These are phyloP conservation scores for Pelagophyceae sp. DNA, from an alignment of 352 stramenopile genomes.

Conservation along the genomic window DNA sequence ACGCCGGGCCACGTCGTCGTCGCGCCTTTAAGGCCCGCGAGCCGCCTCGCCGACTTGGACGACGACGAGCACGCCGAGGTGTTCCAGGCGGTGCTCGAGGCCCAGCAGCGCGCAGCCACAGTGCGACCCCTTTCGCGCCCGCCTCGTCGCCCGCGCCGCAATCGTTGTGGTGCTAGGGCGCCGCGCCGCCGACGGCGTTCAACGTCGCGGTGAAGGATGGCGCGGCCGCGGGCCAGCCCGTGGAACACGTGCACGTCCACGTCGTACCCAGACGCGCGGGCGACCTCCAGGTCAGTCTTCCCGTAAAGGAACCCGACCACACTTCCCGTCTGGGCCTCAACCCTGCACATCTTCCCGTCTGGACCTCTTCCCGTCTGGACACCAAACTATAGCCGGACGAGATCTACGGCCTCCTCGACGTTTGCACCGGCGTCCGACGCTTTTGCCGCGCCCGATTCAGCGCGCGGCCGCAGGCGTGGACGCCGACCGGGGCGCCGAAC, in stretches of 20 bases:
- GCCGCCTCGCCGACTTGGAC: constrained; percentile 49
- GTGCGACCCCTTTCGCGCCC: too few relatives aligned
- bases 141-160: too few relatives aligned
- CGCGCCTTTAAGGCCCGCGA: constrained; percentile 52
- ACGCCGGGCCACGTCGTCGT: constrained; percentile 62
- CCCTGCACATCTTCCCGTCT: too few relatives aligned
- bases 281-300: constrained; percentile 73
- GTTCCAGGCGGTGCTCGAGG: constrained; percentile 49
- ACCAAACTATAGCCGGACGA: constrained; percentile 86
- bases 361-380: too few relatives aligned
- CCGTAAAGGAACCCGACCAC: too few relatives aligned
- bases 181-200: constrained; percentile 48
- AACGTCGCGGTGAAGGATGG: constrained; percentile 71
- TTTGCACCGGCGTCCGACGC: too few relatives aligned
- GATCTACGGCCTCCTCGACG: constrained; percentile 74
- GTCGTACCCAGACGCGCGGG: constrained; percentile 49
- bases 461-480: too few relatives aligned
- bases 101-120: constrained; percentile 47
- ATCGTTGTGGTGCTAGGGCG: too few relatives aligned
- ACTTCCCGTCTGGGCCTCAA: too few relatives aligned
- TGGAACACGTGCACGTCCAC: constrained; percentile 65
- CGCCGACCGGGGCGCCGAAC: constrained; percentile 29
- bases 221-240: constrained; percentile 58
- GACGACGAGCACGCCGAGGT: constrained; percentile 47
- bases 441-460: too few relatives aligned